Evolutionary conservation across 2,329 filamentous ascomycete species (phyloP).

Genomic region (Podosphaera aphanis): DNA sequence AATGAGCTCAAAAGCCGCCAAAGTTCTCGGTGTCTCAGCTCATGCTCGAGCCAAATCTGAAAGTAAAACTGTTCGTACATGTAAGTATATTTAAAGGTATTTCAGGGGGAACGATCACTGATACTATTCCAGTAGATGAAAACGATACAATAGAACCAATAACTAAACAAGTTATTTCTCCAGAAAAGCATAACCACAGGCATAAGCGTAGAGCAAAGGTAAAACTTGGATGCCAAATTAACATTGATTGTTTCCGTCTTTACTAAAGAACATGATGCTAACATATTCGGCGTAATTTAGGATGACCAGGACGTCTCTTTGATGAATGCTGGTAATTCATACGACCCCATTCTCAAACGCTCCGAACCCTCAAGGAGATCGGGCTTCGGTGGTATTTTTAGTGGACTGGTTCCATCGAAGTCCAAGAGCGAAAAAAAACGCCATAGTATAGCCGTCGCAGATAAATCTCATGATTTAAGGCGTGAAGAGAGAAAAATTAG

Average conservation of each 20-base stretch:
- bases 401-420: constrained; percentile 26
- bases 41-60: constrained; percentile 24
- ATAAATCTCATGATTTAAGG: constrained; percentile 19
- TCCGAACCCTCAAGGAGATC: constrained; percentile 37
- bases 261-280: constrained; percentile 16
- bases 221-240: constrained; percentile 5
- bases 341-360: constrained; percentile 25
- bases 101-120: constrained; percentile 3
- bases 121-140: constrained; percentile 18
- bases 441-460: constrained; percentile 26
- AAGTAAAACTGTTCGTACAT: constrained; percentile 23
- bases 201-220: constrained; percentile 22
- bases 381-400: constrained; percentile 36
- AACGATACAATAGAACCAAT: constrained; percentile 22
- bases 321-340: constrained; percentile 27
- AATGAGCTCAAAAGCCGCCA: constrained; percentile 55
- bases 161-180: constrained; percentile 17
- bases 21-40: constrained; percentile 39
- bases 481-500: constrained; percentile 18
- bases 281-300: constrained; percentile 38
- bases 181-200: constrained; percentile 24
- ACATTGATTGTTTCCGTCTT: not conserved
- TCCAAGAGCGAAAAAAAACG: constrained; percentile 24
- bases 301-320: constrained; percentile 36
- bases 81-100: constrained; percentile 8